Conservation (phyloP, 257 asterid genomes). For the Nicotiana tabacum region DNA sequence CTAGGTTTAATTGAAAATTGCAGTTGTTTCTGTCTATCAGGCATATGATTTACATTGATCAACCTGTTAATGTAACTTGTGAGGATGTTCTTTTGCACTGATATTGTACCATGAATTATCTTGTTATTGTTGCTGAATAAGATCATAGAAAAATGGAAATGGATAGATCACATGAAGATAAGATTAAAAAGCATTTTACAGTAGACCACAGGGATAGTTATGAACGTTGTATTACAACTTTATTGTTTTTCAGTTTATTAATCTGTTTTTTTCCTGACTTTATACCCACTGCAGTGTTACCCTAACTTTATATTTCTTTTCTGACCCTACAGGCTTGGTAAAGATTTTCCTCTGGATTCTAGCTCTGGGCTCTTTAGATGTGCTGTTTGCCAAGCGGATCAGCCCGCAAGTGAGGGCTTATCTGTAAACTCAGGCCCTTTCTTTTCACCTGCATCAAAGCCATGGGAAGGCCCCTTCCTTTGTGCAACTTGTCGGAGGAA, state of each 20-base stretch:
- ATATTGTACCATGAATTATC: background rate
- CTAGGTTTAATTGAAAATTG: background rate
- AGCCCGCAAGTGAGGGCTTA: conserved; percentile 74
- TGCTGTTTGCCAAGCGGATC: conserved; percentile 94
- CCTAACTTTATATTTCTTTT: background rate
- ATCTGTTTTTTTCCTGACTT: background rate
- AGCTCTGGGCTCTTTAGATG: conserved; percentile 83
- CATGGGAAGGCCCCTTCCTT: conserved; percentile 98
- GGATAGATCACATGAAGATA: background rate
- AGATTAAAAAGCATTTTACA: background rate
- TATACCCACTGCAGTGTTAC: background rate
- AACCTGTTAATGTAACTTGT: background rate
- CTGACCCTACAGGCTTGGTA: conserved; percentile 67
- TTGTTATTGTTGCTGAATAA: background rate
- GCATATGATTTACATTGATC: background rate
- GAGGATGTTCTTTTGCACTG: background rate
- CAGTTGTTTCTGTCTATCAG: background rate
- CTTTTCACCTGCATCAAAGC: conserved; percentile 87
- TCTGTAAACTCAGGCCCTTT: conserved; percentile 84
- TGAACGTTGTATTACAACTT: background rate
- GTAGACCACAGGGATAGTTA: background rate
- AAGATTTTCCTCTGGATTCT: conserved; percentile 72
- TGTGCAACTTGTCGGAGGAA: conserved; percentile 82
- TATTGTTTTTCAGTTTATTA: background rate
- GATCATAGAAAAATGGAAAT: background rate